Base-by-base conservation (phyloP, 1,284 basidiomycete genomes). In the Ganoderma resinaceum region DNA sequence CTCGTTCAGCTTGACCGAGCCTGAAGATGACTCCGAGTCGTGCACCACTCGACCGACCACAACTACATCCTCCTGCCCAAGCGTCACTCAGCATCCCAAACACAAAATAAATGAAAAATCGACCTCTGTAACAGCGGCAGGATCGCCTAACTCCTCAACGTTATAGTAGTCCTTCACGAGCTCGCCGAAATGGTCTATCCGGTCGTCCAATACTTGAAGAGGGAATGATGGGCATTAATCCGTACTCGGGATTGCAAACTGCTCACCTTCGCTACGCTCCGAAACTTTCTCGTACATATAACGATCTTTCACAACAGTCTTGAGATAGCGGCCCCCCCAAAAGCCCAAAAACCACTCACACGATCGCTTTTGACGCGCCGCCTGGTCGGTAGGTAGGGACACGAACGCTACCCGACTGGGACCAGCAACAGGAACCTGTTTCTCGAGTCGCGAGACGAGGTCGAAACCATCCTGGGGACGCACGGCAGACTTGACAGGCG, bases 251-350 rank as follows among this genome's bases (percentile, higher is more conserved):
- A n/a, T 37, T 46, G 2, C 29, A 58, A 38, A 62, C n/a, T 29
- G 73, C 80, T 68, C 75, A 94, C 94, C 89, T 84, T 93, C 91
- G 70, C 94, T 91, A 42, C 95, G 85, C 75, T 94, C 93, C 0
- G 89, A 88, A 23, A 93, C 84, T 80, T 95, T 95, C 79, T 97
- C 95, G 77, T 94, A 95, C 95, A 97, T 97, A 79, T 98, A 98
- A 37, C 93, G 89, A 82, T 96, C 93, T 95, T 70, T 2, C 18
- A 16, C 42, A 23, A 40, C 23, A 14, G 3, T 4, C 9, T 3
- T 58, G 12, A 58, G 55, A 16, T 2, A 33, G 31, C n/a, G 35
- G 8, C 16, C 26, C 11, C 2, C 20, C 18, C 63, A 53, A 66
- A 18, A 43, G 7, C 5, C 46, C 33, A 9, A 5, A 77, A 58